These are phyloP conservation scores for Chenopodium quinoa DNA, from an alignment of 148 eudicot genomes.

Conservation along the genomic window DNA sequence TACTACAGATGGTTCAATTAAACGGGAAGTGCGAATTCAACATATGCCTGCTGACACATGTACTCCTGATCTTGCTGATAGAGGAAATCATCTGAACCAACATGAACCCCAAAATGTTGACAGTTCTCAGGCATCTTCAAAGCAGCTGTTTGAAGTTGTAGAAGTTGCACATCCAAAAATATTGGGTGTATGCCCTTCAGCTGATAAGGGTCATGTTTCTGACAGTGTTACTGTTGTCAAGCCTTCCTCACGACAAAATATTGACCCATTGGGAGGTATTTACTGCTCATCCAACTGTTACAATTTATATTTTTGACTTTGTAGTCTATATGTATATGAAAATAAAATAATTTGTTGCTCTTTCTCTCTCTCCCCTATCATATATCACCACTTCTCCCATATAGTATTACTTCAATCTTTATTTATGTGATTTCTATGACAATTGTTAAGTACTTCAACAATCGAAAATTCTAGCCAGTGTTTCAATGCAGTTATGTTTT, in stretches of 20 bases:
- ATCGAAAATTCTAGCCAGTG: background rate
- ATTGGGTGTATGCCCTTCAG: conserved; percentile 6
- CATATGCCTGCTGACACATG: conserved; percentile 22
- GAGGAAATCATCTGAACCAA: conserved; percentile 22
- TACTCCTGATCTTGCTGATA: conserved; percentile 20
- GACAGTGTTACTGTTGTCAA: conserved; percentile 20
- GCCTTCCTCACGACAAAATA: conserved; percentile 23
- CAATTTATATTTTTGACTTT: background rate
- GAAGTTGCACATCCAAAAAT: conserved; percentile 11
- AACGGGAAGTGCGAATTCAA: conserved; percentile 32
- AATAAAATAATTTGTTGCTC: background rate
- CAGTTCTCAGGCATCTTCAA: conserved; percentile 20
- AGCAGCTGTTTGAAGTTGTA: conserved; percentile 10
- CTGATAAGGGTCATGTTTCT: conserved; percentile 24
- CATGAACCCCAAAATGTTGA: conserved; percentile 20
- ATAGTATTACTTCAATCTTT: background rate
- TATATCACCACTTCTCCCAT: background rate
- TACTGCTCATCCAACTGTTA: background rate
- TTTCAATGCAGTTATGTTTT: background rate
- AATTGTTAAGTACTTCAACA: background rate
- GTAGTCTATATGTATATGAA: conserved; percentile 3
- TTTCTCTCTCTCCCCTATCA: background rate
- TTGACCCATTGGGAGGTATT: conserved; percentile 29
- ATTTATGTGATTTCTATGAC: background rate
- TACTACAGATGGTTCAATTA: conserved; percentile 31